Conservation (phyloP, 768 basidiomycete genomes). For the Trametes cubensis region DNA sequence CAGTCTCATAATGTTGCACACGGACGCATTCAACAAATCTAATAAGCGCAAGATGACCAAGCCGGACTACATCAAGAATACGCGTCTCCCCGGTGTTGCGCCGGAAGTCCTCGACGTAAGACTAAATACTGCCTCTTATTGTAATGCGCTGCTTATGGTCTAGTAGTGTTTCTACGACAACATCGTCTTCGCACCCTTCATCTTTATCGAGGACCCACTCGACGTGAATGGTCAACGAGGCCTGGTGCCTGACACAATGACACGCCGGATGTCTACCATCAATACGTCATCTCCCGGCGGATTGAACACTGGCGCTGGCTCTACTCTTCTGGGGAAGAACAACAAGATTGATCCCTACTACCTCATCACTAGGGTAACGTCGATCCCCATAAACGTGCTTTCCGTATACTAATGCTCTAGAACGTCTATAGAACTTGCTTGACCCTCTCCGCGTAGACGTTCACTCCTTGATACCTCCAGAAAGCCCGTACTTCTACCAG, state of each 20-base stretch:
- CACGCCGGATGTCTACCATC: conserved; percentile 44
- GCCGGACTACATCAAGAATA: conserved; percentile 91
- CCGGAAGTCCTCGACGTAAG: conserved; percentile 86
- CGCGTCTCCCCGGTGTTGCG: conserved; percentile 79
- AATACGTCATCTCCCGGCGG: conserved; percentile 35
- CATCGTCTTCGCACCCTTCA: conserved; percentile 93
- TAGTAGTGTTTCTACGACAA: conserved; percentile 93
- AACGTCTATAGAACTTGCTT: conserved; percentile 56
- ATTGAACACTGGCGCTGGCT: conserved; percentile 32
- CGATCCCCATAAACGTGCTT: not conserved
- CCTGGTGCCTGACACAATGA: conserved; percentile 45
- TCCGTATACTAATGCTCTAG: not conserved
- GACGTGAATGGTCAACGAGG: conserved; percentile 65
- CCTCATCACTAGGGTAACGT: conserved; percentile 76
- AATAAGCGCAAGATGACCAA: conserved; percentile 99
- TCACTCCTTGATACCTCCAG: conserved; percentile 54
- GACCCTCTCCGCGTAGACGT: conserved; percentile 71
- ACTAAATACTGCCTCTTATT: not conserved
- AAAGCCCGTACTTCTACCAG: conserved; percentile 68
- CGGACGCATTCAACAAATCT: conserved; percentile 96
- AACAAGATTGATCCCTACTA: conserved; percentile 90
- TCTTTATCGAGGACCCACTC: conserved; percentile 90
- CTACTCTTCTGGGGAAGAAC: conserved; percentile 53
- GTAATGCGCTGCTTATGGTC: conserved; percentile 9
- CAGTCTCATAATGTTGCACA: conserved; percentile 98